These are phyloP conservation scores for Pyrenula aspistea DNA, from an alignment of 495 filamentous ascomycete species.

Conservation along the genomic window DNA sequence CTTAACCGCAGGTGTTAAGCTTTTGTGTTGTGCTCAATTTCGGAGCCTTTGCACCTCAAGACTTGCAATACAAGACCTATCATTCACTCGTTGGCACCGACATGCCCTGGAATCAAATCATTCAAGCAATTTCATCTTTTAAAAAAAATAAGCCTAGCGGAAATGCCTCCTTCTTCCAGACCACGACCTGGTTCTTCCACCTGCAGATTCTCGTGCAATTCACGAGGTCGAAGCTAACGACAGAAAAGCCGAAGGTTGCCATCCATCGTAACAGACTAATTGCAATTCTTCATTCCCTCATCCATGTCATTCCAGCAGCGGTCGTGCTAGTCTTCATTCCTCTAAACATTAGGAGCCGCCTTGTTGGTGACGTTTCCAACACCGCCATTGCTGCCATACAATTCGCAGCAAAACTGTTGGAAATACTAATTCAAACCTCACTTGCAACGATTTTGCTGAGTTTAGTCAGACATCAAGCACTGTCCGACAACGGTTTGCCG, in stretches of 20 bases:
- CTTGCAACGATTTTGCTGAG: constrained; percentile 7
- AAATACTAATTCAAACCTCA: constrained; percentile 14
- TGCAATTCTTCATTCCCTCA: not conserved
- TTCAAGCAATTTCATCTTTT: not conserved
- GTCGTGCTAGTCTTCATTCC: not conserved
- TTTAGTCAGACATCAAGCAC: constrained; percentile 7
- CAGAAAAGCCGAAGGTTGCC: not conserved
- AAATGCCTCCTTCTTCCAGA: not conserved
- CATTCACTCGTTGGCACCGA: not conserved
- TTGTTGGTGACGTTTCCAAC: not conserved
- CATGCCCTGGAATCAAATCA: not conserved
- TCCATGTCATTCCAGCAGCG: not conserved
- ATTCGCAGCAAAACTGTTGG: constrained; percentile 13
- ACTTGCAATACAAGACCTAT: not conserved
- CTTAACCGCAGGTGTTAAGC: not conserved
- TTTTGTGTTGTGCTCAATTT: not conserved
- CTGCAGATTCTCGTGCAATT: not conserved
- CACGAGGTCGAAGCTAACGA: not conserved
- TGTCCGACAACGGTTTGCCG: constrained; percentile 6
- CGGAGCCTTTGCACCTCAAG: not conserved
- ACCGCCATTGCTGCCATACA: constrained; percentile 8
- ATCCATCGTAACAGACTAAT: not conserved
- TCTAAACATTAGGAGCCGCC: not conserved
- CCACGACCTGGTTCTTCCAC: not conserved
- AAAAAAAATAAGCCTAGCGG: not conserved